Evolutionary conservation across 306 rosid species (phyloP).

Genomic region (Trichosanthes truncata): DNA sequence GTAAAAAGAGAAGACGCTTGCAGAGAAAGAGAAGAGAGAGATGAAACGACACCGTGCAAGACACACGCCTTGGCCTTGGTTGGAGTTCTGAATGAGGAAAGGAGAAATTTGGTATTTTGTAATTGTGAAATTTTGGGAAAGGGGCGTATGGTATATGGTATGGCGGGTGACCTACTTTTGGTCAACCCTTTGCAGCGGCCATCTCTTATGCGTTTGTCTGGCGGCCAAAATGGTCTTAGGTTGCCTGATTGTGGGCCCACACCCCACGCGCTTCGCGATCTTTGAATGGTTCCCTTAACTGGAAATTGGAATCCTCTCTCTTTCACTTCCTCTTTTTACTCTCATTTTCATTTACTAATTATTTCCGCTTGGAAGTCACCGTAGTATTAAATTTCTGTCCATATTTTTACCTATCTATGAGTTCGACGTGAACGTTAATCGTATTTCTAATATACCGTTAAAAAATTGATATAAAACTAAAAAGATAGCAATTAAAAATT

Average conservation of each 20-base stretch:
- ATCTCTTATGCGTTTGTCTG: not conserved
- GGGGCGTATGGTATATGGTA: not conserved
- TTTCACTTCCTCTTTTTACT: not conserved
- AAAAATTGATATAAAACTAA: no score
- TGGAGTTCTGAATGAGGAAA: not conserved
- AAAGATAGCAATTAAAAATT: no score
- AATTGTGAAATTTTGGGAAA: not conserved
- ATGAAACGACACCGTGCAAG: constrained; percentile 2
- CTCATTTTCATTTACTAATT: not conserved
- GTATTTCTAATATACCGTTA: no score
- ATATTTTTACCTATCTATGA: no score
- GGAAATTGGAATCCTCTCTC: not conserved
- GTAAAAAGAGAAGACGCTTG: not conserved
- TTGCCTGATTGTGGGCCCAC: not conserved
- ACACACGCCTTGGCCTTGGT: constrained; percentile 9
- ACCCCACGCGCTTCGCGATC: not conserved
- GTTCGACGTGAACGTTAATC: no score
- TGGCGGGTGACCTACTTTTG: constrained; percentile 4
- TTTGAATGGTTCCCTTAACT: not conserved
- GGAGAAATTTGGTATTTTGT: not conserved
- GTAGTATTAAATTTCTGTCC: no score
- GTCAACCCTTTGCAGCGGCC: constrained; percentile 1
- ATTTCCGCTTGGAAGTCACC: no score
- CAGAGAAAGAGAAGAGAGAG: not conserved
- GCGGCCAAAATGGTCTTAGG: not conserved